Base-by-base conservation (phyloP, 768 basidiomycete species). In the Clitopilus passeckerianus region DNA sequence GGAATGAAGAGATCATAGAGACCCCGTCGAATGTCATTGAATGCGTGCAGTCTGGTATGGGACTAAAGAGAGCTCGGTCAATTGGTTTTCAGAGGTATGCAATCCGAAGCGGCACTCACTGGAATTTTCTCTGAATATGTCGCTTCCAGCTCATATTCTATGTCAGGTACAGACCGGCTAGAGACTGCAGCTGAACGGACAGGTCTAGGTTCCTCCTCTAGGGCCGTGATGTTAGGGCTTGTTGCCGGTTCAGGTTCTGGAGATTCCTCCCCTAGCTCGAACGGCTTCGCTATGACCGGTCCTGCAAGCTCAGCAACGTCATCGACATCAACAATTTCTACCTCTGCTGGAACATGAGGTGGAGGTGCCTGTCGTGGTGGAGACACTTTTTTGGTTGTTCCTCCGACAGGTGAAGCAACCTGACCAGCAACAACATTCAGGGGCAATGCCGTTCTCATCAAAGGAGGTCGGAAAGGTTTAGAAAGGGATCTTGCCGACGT, bases 71-170 rank as follows among this genome's bases (percentile, higher is more conserved):
- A 10, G 33, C 6, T 10, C 41, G 34, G 24, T 20, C 6, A 16
- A 56, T 20, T 9, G 15, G 6, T 24, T 22, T 30, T 7, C 27
- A 30, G 53, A 20, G 20, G 18, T 24, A 8, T 34, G 37, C 4
- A 52, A 37, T 41, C 20, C 35, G 18, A 41, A 43, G 9, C 59
- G 35, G n/a, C n/a, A 54, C 64, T 52, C 30, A 82, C 80, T 0
- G 75, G 72, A 14, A 82, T 67, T 59, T 81, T 81, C 30, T 64
- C 73, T 16, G 80, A 81, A 46, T 67, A 74, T 7, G 67, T 64
- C 15, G 61, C 67, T 33, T 83, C 79, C 0, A 80, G 66, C 53
- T 78, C 70, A 12, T 76, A 63, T 22, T 70, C 44, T 3, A 74
- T 61, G 8, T 74, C 71, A 6, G 70, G 68, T 1, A 74, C 34